Percentiles rank a stretch among this genome's conserved stretches.
Evolutionary conservation across 768 basidiomycete species (phyloP).

Genomic region (Terana coerulea): DNA sequence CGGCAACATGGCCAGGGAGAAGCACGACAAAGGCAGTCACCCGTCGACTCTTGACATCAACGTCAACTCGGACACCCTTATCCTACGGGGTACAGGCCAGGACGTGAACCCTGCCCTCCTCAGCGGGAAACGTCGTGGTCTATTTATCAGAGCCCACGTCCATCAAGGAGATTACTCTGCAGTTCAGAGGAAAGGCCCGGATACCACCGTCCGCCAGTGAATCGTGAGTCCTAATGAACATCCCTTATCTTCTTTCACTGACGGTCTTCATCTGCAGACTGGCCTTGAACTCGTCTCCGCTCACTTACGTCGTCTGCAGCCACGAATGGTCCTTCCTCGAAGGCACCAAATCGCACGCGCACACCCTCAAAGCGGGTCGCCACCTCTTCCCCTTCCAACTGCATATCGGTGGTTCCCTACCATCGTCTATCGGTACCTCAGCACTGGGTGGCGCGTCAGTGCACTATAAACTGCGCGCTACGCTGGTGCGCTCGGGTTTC

Average conservation of each 20-base stretch:
- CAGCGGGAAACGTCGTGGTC: slow-evolving; percentile 76
- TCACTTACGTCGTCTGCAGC: slow-evolving; percentile 63
- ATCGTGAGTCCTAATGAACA: slow-evolving; percentile 41
- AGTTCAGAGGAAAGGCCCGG: slow-evolving; percentile 79
- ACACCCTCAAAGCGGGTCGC: slow-evolving; percentile 93
- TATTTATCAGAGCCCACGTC: slow-evolving; percentile 79
- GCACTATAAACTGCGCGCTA: slow-evolving; percentile 86
- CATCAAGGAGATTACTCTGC: slow-evolving; percentile 79
- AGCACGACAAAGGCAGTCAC: slow-evolving; percentile 39
- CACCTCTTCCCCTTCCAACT: slow-evolving; percentile 93
- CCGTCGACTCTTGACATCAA: slow-evolving; percentile 67
- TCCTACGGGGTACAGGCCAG: slow-evolving; percentile 73
- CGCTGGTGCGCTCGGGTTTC: slow-evolving; percentile 74
- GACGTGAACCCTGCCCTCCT: slow-evolving; percentile 83
- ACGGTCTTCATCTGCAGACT: slow-evolving; percentile 14
- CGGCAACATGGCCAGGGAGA: slow-evolving; percentile 6
- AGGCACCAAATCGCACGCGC: slow-evolving; percentile 70
- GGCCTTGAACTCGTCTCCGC: slow-evolving; percentile 39
- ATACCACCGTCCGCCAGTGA: slow-evolving; percentile 58
- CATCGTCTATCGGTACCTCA: slow-evolving; percentile 65
- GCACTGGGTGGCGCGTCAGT: slow-evolving; percentile 61
- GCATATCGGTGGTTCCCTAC: slow-evolving; percentile 79
- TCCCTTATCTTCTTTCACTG: slow-evolving; percentile 6
- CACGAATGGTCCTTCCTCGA: slow-evolving; percentile 95
- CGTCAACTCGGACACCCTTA: slow-evolving; percentile 65